Percentiles rank a stretch among this genome's conserved stretches.
Evolutionary conservation across 1,284 basidiomycete species (phyloP).

Genomic region (Pterula multifida): DNA sequence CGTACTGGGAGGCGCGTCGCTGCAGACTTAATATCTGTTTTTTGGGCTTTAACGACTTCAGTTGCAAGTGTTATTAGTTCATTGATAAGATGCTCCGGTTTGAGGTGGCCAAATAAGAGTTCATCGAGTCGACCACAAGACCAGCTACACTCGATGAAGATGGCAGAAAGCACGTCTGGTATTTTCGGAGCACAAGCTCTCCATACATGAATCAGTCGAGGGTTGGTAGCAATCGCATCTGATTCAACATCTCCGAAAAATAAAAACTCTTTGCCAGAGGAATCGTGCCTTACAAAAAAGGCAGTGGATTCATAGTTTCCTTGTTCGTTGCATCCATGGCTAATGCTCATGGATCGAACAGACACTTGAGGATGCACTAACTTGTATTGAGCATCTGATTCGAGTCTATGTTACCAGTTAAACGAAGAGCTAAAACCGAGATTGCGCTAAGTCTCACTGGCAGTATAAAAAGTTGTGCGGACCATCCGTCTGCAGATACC

Average conservation of each 20-base stretch:
- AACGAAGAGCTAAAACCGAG: slow-evolving; percentile 4
- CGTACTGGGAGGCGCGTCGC: slow-evolving; percentile 23
- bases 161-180: slow-evolving; percentile 42
- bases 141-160: slow-evolving; percentile 84
- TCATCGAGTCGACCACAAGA: slow-evolving; percentile 48
- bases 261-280: slow-evolving; percentile 48
- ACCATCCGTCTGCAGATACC: slow-evolving; percentile 23
- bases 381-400: slow-evolving; percentile 36
- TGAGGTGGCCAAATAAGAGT: slow-evolving; percentile 66
- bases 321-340: slow-evolving; percentile 48
- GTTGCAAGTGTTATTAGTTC: slow-evolving; percentile 55
- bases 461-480: slow-evolving; percentile 46
- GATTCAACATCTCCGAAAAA: slow-evolving; percentile 83
- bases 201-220: slow-evolving; percentile 58
- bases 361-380: slow-evolving; percentile 42
- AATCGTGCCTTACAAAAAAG: slow-evolving; percentile 62
- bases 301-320: slow-evolving; percentile 58
- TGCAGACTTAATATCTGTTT: slow-evolving; percentile 15
- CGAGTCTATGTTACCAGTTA: slow-evolving; percentile 21
- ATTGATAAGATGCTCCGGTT: slow-evolving; percentile 54
- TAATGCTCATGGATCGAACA: slow-evolving; percentile 54
- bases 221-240: slow-evolving; percentile 48
- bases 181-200: slow-evolving; percentile 57
- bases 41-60: slow-evolving; percentile 40
- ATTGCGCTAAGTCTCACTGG: slow-evolving; percentile 27